Evolutionary conservation across 768 basidiomycete species (phyloP), one percentile per base, ranked within the genome.

Genomic region (Pholiota molesta): DNA sequence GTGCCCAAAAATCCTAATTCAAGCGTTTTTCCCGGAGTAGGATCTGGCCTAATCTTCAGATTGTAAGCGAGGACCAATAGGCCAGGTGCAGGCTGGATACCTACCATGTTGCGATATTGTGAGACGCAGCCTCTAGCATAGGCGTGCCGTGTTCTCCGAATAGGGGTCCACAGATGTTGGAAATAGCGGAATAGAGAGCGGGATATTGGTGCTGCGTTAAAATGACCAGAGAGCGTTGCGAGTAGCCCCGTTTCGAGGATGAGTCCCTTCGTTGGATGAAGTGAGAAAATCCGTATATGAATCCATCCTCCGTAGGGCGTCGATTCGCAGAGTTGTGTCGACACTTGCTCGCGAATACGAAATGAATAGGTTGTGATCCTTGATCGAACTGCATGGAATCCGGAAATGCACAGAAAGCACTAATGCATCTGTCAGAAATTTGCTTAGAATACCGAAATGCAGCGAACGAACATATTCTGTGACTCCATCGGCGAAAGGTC

Each of bases 321-420:
- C 81, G 58, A 62, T 78, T 75, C 26, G 58, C 67, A 57, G 59
- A 37, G 51, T 53, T 39, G 72, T 61, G 0, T 74, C 31, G 23
- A 64, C 16, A 74, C 66, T 55, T 81, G 78, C 68, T 82, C 82
- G 54, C 92, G 86, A 57, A 97, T 85, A 54, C 95, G 88, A 77
- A 97, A 97, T 0, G 92, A 94, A 73, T 97, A 94, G 1, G 83
- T 81, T 92, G 88, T 0, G 87, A 86, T 6, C 94, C 94, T 71
- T 96, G 89, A 51, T 92, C 88, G 60, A 94, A 94, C 59, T 92
- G 87, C 1, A 87, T 76, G 0, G 94, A 94, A 70, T 98, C 95
- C 0, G 95, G 95, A 69, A 98, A 95, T 0, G 94, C 87, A 7
- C 91, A 92, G 73, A 98, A 98, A 2, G 95, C 92, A 59, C 95